Evolutionary conservation across 2,329 filamentous ascomycete species (phyloP).

Genomic region (Cladobotryum mycophilum): DNA sequence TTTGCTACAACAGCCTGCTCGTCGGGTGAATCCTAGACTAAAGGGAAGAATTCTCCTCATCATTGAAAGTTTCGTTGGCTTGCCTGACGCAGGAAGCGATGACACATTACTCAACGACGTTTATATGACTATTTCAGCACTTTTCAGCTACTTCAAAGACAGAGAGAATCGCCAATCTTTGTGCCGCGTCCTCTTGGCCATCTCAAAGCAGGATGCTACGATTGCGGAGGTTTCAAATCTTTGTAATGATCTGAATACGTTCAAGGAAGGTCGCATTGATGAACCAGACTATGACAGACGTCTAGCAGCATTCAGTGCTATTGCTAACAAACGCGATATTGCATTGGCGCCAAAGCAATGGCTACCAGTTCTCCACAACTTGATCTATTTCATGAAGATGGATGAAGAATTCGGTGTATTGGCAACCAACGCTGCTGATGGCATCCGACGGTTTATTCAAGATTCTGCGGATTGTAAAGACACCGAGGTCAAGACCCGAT

Average conservation of each 20-base stretch:
- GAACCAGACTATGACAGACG: conserved; percentile 85
- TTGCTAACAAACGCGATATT: conserved; percentile 57
- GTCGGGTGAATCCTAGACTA: conserved; percentile 72
- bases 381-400: conserved; percentile 79
- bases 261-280: conserved; percentile 63
- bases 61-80: conserved; percentile 70
- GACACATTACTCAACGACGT: conserved; percentile 53
- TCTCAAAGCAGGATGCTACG: conserved; percentile 58
- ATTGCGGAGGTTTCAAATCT: conserved; percentile 60
- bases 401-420: conserved; percentile 85
- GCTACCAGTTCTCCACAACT: conserved; percentile 81
- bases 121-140: conserved; percentile 67
- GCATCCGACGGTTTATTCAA: conserved; percentile 71
- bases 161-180: conserved; percentile 67
- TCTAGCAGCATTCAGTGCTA: conserved; percentile 65
- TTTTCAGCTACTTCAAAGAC: conserved; percentile 90
- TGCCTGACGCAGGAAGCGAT: conserved; percentile 41
- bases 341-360: conserved; percentile 67
- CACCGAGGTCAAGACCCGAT: conserved; percentile 34
- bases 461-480: conserved; percentile 40
- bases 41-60: conserved; percentile 78
- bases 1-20: conserved; percentile 77
- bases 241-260: conserved; percentile 77
- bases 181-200: conserved; percentile 64
- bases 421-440: conserved; percentile 71